Evolutionary conservation across 208 protist genomes (phyloP).

Genomic region (Trypanosoma conorhini): DNA sequence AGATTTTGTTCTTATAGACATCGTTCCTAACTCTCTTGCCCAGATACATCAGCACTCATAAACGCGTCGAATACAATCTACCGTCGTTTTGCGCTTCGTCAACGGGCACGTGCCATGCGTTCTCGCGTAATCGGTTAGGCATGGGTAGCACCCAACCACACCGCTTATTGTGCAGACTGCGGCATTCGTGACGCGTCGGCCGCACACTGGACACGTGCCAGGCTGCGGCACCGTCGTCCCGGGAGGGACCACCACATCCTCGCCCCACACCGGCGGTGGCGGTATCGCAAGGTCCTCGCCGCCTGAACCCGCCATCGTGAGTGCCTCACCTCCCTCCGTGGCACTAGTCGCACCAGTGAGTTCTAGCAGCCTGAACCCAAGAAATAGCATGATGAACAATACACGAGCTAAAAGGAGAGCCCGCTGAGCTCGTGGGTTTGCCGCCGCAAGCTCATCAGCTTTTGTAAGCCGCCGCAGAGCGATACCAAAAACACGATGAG

Average conservation of each 20-base stretch:
- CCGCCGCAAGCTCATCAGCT: slow-evolving; percentile 37
- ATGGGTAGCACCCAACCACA: slow-evolving; percentile 83
- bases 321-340: slow-evolving; percentile 9
- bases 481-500: slow-evolving; percentile 62
- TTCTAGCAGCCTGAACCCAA: slow-evolving; percentile 65
- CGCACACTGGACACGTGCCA: slow-evolving; percentile 72
- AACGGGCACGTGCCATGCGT: slow-evolving; percentile 62
- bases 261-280: slow-evolving; percentile 61
- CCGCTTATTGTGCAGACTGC: slow-evolving; percentile 68
- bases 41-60: slow-evolving; percentile 56
- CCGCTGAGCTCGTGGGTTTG: slow-evolving; percentile 41
- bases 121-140: slow-evolving; percentile 51
- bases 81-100: slow-evolving; percentile 39
- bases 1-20: background rate
- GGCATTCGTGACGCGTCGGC: slow-evolving; percentile 54
- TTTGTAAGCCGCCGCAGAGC: slow-evolving; percentile 45
- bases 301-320: slow-evolving; percentile 5
- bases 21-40: background rate
- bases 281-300: slow-evolving; percentile 60
- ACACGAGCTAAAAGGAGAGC: slow-evolving; percentile 59
- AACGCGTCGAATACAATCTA: slow-evolving; percentile 71
- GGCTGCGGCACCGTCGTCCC: slow-evolving; percentile 31
- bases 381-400: slow-evolving; percentile 60
- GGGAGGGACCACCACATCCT: slow-evolving; percentile 33
- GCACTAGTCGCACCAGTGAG: slow-evolving; percentile 29